Evolutionary conservation across 345 rosid genomes (phyloP).

Genomic region (Eucalyptus curtisii): DNA sequence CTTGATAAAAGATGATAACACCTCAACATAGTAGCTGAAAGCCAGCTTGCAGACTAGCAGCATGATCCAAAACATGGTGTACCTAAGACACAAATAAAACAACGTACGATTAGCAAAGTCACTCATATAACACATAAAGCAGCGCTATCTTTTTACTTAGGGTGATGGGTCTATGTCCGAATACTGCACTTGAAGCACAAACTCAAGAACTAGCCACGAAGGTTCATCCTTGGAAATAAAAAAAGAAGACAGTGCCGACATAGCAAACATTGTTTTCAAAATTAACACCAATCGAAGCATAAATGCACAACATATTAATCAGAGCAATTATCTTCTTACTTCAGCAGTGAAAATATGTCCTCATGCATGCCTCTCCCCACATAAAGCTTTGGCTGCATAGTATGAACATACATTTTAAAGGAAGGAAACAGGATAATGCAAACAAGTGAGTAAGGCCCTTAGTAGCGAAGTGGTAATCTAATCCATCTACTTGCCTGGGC

Average conservation of each 20-base stretch:
- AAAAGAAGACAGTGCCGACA: neutral
- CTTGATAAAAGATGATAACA: constrained; percentile 1
- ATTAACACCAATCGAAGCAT: neutral
- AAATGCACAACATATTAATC: neutral
- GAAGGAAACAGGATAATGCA: neutral
- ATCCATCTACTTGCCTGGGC: constrained; percentile 61
- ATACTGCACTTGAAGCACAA: neutral
- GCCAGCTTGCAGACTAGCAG: constrained; percentile 86
- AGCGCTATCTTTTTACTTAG: neutral
- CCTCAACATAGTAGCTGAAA: constrained; percentile 99
- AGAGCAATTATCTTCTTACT: constrained; percentile 36
- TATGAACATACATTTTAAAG: neutral
- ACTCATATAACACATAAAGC: neutral
- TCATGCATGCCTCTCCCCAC: constrained; percentile 99
- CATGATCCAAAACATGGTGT: constrained; percentile 90
- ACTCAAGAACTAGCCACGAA: neutral
- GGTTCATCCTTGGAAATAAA: neutral
- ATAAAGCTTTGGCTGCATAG: constrained; percentile 79
- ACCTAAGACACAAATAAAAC: constrained; percentile 22
- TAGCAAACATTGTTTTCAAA: neutral
- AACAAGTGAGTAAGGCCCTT: neutral
- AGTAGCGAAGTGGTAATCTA: neutral
- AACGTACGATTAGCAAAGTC: neutral
- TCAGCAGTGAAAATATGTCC: constrained; percentile 72
- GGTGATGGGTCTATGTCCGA: neutral